A percentile compares a stretch with the other conserved stretches of the same genome.
Conservation (phyloP, 139 green algal species). For the Microglena sp. region DNA sequence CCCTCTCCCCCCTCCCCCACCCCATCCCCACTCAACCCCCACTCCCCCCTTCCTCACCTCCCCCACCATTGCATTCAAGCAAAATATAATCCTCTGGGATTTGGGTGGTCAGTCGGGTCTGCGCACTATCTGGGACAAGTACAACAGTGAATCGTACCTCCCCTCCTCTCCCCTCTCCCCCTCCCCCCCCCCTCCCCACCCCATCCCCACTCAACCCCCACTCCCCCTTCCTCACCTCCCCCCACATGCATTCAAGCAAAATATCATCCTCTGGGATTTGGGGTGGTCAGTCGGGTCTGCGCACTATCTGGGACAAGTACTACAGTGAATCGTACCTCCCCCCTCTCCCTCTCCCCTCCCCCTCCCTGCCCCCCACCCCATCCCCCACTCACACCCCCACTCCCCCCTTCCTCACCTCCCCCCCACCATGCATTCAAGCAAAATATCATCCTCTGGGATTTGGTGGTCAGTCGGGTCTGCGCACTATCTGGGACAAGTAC, state of each 20-base stretch:
- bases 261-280: slow-evolving; percentile 89
- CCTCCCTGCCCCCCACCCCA: background rate
- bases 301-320: slow-evolving; percentile 96
- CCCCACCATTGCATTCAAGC: background rate
- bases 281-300: slow-evolving; percentile 64
- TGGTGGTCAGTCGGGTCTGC: slow-evolving; percentile 67
- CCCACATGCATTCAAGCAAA: background rate
- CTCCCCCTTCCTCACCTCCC: background rate
- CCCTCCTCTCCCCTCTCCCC: background rate
- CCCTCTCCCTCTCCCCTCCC: too few species aligned
- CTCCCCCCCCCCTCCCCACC: background rate
- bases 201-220: background rate
- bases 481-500: slow-evolving; percentile 96
- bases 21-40: too few species aligned
- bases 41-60: too few species aligned
- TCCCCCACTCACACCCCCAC: slow-evolving; percentile 2
- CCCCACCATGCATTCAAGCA: background rate
- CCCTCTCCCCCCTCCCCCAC: too few species aligned
- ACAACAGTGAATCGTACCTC: slow-evolving; percentile 65
- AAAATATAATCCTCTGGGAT: slow-evolving; percentile 84
- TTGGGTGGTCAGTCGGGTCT: slow-evolving; percentile 72
- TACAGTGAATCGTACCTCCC: slow-evolving; percentile 57
- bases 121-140: slow-evolving; percentile 92
- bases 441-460: slow-evolving; percentile 83
- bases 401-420: slow-evolving; percentile 2